phyloP scores from a whole-genome alignment of 1,284 basidiomycete genomes.

The Irpex sp. region DNA sequence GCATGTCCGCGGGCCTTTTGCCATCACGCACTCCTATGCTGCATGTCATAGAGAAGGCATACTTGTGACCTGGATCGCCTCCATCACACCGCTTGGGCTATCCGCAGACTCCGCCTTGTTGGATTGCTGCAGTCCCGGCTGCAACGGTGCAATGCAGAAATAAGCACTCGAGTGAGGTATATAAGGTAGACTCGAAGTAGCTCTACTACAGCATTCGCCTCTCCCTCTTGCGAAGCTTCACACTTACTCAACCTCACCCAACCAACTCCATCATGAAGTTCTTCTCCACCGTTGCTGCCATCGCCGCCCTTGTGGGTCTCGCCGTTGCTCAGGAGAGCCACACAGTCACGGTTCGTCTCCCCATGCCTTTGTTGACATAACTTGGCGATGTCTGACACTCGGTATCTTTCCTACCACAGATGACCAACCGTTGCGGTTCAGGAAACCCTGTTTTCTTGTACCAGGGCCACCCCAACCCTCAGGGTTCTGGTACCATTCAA shows the following conservation, averaged over 20 bases:
- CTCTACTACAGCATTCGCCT: background rate
- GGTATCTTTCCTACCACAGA: background rate
- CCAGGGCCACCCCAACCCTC: background rate
- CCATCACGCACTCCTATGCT: background rate
- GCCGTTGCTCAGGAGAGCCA: background rate
- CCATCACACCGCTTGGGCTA: background rate
- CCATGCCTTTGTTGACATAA: background rate
- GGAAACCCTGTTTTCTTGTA: background rate
- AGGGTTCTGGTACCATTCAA: background rate
- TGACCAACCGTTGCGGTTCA: background rate
- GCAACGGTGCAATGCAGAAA: background rate
- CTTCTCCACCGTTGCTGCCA: background rate
- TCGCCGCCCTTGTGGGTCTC: background rate
- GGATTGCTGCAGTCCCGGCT: background rate
- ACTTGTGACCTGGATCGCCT: background rate
- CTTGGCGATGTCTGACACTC: background rate
- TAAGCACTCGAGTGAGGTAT: background rate
- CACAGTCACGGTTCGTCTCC: background rate
- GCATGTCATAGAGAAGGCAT: background rate
- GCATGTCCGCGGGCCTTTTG: background rate
- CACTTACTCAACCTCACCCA: background rate
- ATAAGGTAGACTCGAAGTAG: background rate
- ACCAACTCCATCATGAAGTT: background rate
- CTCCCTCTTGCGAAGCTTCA: background rate
- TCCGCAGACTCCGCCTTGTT: background rate